phyloP scores from a whole-genome alignment of 163 green algal genomes.

The Chloromonas sp. region DNA sequence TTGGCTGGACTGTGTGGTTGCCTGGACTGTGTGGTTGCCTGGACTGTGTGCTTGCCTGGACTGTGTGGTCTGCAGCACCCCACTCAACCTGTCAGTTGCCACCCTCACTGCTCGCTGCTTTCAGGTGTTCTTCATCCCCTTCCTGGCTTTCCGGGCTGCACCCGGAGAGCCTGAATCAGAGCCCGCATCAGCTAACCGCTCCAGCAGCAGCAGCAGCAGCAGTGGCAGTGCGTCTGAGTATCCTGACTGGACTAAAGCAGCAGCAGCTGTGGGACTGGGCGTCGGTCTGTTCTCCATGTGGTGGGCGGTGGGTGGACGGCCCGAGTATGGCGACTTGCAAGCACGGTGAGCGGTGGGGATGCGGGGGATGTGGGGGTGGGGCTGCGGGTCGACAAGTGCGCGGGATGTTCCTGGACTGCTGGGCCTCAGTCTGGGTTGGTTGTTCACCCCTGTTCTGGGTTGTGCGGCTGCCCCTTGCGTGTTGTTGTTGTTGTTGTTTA shows the following conservation, averaged over 20 bases:
- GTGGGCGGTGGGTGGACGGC: slow-evolving; percentile 59
- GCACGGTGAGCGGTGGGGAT: slow-evolving; percentile 22
- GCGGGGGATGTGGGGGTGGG: neutral
- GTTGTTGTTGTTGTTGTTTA: too few relatives aligned
- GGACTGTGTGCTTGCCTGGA: too few relatives aligned
- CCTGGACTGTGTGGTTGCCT: too few relatives aligned
- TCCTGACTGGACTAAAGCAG: neutral
- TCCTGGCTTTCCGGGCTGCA: slow-evolving; percentile 68
- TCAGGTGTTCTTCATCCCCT: slow-evolving; percentile 77
- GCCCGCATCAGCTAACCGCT: neutral
- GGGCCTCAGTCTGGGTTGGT: too few relatives aligned
- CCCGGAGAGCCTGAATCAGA: slow-evolving; percentile 26
- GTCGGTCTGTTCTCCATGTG: slow-evolving; percentile 63
- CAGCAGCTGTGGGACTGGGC: slow-evolving; percentile 21
- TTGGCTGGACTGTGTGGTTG: too few relatives aligned
- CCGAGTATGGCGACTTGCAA: slow-evolving; percentile 67
- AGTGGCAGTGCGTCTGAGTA: neutral
- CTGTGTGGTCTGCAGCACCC: too few relatives aligned
- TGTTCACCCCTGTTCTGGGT: too few relatives aligned
- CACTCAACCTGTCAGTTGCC: neutral
- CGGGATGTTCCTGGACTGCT: neutral
- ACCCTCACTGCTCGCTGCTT: neutral
- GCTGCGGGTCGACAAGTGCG: neutral
- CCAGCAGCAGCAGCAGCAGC: too few relatives aligned
- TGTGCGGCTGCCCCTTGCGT: too few relatives aligned